Evolutionary conservation across 2,329 filamentous ascomycete species (phyloP), one percentile per base, ranked within the genome.

Genomic region (Amesomyces nigricolor): DNA sequence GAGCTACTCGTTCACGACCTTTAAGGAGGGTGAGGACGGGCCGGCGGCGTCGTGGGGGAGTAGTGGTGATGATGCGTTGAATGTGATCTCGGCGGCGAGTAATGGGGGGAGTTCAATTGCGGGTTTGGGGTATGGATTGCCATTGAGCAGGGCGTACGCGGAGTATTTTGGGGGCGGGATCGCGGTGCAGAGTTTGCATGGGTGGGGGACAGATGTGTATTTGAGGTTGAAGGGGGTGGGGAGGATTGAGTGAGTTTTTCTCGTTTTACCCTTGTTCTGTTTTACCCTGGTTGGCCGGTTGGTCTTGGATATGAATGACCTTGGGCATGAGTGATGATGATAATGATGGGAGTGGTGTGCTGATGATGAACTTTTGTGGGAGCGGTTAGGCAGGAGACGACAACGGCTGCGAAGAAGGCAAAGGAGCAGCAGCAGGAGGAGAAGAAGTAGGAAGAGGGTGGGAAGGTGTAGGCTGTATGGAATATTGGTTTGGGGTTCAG

Each of bases 131-230:
- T 99, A 99, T 68, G 94, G 94, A 0, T 69, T 99, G 60, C 94
- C 94, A 1, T 73, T 99, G 19, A 91, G 91, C 51, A 80, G 94
- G 59, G 92, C 94, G 0, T 99, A 99, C 67, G 94, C 94, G 0
- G 92, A 99, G 74, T 99, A 97, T 66, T 99, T 99, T 75, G 94
- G 94, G 2, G 94, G 94, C 0, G 91, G 91, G 2, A 94, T 99
- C 56, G 86, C 86, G 4, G 86, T 99, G n/a, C 92, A 99, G 77
- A 96, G 90, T 68, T 72, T 97, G 46, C 94, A 90, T 75, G 92
- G 94, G 4, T 99, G 94, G 94, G 94, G 82, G 4, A 84, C 82
- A 5, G 84, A 88, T 66, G 85, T 88, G 1, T 88, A 87, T 64
- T 68, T 88, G 46, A 73, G 81, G 47, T 68, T 88, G 42, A 84